phyloP scores from a whole-genome alignment of 768 basidiomycete species.

The Naganishia vaughanmartiniae region DNA sequence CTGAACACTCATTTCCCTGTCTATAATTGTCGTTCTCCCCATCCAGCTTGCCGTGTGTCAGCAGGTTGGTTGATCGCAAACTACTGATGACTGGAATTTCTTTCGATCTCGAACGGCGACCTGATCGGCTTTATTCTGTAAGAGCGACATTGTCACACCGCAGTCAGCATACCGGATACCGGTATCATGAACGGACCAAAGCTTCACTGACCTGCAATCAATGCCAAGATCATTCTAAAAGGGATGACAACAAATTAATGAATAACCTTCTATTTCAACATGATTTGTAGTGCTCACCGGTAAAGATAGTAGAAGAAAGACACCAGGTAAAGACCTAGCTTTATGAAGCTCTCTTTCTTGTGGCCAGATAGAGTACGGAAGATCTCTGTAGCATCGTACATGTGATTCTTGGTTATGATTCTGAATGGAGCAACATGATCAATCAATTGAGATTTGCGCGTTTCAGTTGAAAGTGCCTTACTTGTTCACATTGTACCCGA shows the following conservation, averaged over 20 bases:
- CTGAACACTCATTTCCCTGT: neutral
- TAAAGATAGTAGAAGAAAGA: constrained; percentile 75
- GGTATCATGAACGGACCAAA: neutral
- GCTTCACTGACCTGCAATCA: constrained; percentile 30
- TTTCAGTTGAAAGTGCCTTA: constrained; percentile 54
- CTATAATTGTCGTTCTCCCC: neutral
- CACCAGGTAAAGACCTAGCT: constrained; percentile 63
- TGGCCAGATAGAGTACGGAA: constrained; percentile 89
- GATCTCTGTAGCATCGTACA: constrained; percentile 99
- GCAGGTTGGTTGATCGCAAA: neutral
- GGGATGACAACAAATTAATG: neutral
- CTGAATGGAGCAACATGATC: constrained; percentile 54
- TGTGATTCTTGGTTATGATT: constrained; percentile 87
- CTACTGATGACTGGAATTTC: neutral
- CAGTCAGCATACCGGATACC: neutral
- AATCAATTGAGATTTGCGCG: neutral
- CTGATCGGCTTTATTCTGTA: neutral
- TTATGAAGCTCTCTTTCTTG: constrained; percentile 94
- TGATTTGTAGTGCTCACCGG: constrained; percentile 35
- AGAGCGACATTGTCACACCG: neutral
- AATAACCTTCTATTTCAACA: neutral
- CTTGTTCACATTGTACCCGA: constrained; percentile 93
- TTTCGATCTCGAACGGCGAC: neutral
- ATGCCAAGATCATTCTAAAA: constrained; percentile 33
- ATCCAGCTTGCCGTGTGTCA: neutral